These are phyloP conservation scores for Ceratocystis papillata DNA, from an alignment of 2,329 filamentous ascomycete genomes.

Conservation along the genomic window DNA sequence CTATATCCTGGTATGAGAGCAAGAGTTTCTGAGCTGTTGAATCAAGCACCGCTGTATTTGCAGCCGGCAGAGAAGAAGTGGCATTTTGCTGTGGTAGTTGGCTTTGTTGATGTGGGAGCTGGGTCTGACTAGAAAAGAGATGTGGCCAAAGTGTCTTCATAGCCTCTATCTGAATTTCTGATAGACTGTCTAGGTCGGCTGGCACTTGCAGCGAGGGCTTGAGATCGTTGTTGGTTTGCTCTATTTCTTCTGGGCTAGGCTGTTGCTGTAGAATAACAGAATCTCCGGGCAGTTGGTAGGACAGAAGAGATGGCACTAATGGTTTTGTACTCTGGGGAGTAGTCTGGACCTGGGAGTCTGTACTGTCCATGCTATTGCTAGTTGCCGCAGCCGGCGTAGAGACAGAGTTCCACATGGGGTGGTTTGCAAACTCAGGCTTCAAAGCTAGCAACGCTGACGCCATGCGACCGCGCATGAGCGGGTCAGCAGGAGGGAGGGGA, in stretches of 20 bases:
- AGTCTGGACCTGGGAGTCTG: background rate
- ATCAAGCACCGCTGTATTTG: background rate
- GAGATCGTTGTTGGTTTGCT: background rate
- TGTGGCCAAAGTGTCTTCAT: slow-evolving; percentile 8
- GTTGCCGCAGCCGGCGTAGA: background rate
- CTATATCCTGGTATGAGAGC: slow-evolving; percentile 3
- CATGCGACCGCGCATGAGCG: slow-evolving; percentile 13
- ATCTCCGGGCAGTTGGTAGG: background rate
- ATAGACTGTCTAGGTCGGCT: background rate
- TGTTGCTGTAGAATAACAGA: background rate
- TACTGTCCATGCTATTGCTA: background rate
- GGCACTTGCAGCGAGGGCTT: background rate
- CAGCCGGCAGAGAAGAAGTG: background rate
- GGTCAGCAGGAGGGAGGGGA: slow-evolving; percentile 16
- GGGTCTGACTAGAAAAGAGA: background rate
- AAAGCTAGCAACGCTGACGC: slow-evolving; percentile 12
- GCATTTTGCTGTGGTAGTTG: background rate
- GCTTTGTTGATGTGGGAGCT: background rate
- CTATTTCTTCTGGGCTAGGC: background rate
- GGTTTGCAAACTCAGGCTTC: slow-evolving; percentile 16
- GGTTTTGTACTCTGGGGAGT: background rate
- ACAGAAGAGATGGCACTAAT: background rate
- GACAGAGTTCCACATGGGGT: slow-evolving; percentile 15
- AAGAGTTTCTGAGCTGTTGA: background rate
- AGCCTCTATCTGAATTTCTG: slow-evolving; percentile 4